Evolutionary conservation across 2,329 filamentous ascomycete species (phyloP), one percentile per base, ranked within the genome.

Genomic region (Verticillium klebahnii): DNA sequence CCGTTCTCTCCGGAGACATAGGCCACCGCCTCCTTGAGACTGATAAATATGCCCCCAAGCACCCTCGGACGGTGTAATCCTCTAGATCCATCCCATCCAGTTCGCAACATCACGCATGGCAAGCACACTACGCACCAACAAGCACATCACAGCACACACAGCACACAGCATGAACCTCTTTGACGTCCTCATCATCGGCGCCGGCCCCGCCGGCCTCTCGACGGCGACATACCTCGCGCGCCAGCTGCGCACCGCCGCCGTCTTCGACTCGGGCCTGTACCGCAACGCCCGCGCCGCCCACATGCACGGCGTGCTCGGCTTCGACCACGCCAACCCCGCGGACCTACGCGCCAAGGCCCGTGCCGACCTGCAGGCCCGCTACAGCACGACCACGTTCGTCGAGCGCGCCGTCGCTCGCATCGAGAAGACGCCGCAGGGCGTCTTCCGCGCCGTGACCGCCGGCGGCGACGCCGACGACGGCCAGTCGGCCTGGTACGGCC

Each of bases 141-240:
- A 36, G 4, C 34, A 36, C 9, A 36, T 36, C 34, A 36, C 29
- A 29, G 25, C 3, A 5, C 34, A n/a, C 8, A 23, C 19, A 19
- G 11, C n/a, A 52, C 23, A 17, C 7, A 52, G 23, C 2, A 52
- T 52, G 45, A 6, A 8, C 19, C 65, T 75, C 62, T 81, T 79
- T 69, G 82, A 85, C 68, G 80, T 77, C 25, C 77, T 85, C 60
- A 75, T 85, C 62, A 75, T 85, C 40, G 83, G 83, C 52, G 82
- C 79, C 56, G 83, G 83, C 2, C 82, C 82, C 3, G 77, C 80
- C 1, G 82, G 83, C 15, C 75, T 85, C 2, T 76, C 78, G 52
- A 75, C 77, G 11, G 76, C 82, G 34, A 75, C 76, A 31, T 72
- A 73, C 50, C 76, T 85, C 25, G 80, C 79, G 2, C 80, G 83